phyloP scores from a whole-genome alignment of 495 filamentous ascomycete genomes.

The Tuber borchii region DNA sequence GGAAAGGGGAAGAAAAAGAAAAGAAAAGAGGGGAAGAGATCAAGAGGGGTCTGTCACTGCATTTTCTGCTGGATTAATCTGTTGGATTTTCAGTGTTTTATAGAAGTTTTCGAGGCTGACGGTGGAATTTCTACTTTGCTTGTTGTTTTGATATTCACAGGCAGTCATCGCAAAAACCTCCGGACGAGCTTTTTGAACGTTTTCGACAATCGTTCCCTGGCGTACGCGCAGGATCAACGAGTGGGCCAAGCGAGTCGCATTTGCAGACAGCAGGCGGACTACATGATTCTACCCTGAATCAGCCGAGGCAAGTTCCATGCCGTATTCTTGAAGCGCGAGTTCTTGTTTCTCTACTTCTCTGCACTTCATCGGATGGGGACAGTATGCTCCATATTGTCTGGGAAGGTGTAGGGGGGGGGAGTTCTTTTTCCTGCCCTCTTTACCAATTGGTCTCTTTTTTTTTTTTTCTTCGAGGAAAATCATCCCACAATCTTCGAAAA shows the following conservation, averaged over 20 bases:
- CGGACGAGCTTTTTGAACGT: conserved; percentile 42
- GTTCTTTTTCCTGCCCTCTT: conserved; percentile 8
- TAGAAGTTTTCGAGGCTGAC: conserved; percentile 23
- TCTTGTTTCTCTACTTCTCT: conserved; percentile 28
- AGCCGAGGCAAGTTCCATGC: conserved; percentile 38
- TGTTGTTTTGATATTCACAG: conserved; percentile 21
- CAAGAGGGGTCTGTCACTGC: neutral
- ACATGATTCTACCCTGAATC: conserved; percentile 27
- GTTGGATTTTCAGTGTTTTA: conserved; percentile 5
- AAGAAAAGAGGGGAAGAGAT: neutral
- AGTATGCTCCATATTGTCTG: conserved; percentile 12
- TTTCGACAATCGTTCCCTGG: conserved; percentile 42
- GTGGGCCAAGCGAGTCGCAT: conserved; percentile 29
- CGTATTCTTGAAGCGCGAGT: conserved; percentile 4
- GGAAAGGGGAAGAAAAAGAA: neutral
- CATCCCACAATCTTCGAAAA: conserved; percentile 19
- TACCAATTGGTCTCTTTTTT: conserved; percentile 7
- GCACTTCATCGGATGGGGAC: conserved; percentile 17
- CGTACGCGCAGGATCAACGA: conserved; percentile 32
- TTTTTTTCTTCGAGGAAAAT: conserved; percentile 2
- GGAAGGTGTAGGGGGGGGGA: neutral
- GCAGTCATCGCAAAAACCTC: conserved; percentile 42
- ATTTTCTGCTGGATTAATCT: conserved; percentile 1
- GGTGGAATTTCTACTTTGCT: neutral
- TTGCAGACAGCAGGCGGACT: conserved; percentile 26